Base-by-base conservation (phyloP, 768 basidiomycete genomes). In the Amanita phalloides region DNA sequence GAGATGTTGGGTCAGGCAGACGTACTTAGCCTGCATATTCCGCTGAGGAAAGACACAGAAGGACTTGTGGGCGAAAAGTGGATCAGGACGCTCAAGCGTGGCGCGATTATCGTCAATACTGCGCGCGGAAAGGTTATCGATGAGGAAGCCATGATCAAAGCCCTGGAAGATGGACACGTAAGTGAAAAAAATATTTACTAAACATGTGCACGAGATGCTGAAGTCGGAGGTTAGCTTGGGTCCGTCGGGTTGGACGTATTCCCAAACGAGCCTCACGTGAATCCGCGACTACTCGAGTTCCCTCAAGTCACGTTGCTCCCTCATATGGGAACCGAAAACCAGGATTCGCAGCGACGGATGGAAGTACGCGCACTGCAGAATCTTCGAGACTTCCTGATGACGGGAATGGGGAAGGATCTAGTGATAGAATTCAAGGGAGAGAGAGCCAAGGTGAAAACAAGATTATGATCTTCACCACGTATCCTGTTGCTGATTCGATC, bases 91-190 rank as follows among this genome's bases (percentile, higher is more conserved):
- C 71, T 95, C 71, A 93, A 87, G 69, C 79, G 76, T 41, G 86
- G 87, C 4, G 75, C 81, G 2, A 75, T 90, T 49, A 76, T 94
- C 60, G 77, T 93, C 55, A 93, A 93, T 65, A 93, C 90, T 2
- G 90, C 91, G 20, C 70, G 93, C n/a, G 93, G 93, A 9, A 93
- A 86, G 61, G 81, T 95, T 23, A 76, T 96, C 32, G 88, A 95
- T 56, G 90, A 95, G 66, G 80, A 77, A 5, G 93, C 90, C 3
- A 72, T 97, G 71, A 86, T 95, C 55, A 75, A 75, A 26, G 91
- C 91, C 21, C 66, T 97, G 48, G 82, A 90, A 61, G 84, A 85
- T 57, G 90, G 90, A 9, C 90, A 95, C 66, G 91, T 93, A 62
- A 62, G 89, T 72, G 17, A n/a, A 36, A 20, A 21, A 5, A 35